Conservation (phyloP, 1,139 yeast genomes). For the Taphrina deformans region DNA sequence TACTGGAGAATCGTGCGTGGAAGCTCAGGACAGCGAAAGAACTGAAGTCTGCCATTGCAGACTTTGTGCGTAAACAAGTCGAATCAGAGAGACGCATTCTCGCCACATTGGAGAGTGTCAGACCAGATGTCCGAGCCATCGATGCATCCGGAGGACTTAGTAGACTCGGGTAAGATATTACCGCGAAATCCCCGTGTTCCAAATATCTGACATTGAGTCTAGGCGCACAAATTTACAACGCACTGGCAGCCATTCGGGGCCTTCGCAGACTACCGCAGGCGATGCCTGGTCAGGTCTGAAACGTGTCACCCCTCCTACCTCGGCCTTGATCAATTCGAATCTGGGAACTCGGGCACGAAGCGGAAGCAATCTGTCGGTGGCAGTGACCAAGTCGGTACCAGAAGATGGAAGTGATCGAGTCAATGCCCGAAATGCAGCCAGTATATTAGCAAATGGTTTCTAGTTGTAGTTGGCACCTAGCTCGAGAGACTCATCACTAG, state of each 20-base stretch:
- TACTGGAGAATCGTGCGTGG: constrained; percentile 65
- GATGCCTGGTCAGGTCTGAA: constrained; percentile 36
- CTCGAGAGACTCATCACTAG: no score
- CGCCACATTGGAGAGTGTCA: constrained; percentile 69
- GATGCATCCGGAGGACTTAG: constrained; percentile 81
- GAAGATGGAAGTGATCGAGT: constrained; percentile 14
- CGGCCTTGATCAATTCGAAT: neutral
- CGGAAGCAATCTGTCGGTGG: neutral
- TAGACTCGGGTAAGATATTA: constrained; percentile 70
- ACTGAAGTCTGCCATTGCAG: constrained; percentile 57
- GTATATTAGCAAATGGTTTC: constrained; percentile 12
- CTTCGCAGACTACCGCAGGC: constrained; percentile 35
- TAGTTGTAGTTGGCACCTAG: neutral
- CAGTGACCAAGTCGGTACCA: neutral
- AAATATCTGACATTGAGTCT: no score
- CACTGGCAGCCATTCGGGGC: constrained; percentile 23
- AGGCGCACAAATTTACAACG: constrained; percentile 36
- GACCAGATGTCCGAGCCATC: constrained; percentile 71
- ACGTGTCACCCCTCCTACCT: constrained; percentile 20
- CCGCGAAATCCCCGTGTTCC: no score
- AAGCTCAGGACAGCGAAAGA: constrained; percentile 58
- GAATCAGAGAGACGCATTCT: constrained; percentile 84
- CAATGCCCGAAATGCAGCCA: constrained; percentile 31
- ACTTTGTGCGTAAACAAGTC: constrained; percentile 67
- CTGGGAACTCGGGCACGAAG: neutral